These are phyloP conservation scores for Aegilops tauschii DNA, from an alignment of 176 grass and related monocot genomes.

Conservation along the genomic window DNA sequence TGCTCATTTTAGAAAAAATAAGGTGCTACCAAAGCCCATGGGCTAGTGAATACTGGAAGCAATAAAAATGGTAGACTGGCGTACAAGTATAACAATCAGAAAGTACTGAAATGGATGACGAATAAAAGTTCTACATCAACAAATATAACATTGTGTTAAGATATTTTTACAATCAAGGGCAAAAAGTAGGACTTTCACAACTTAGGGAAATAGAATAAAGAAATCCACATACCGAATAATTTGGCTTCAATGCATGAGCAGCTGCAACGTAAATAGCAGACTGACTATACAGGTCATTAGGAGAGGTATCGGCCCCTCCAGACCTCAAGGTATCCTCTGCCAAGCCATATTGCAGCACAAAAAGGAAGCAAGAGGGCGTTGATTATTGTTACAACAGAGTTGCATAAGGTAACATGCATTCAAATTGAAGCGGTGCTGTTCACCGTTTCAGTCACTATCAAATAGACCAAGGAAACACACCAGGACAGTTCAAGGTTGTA, in stretches of 20 bases:
- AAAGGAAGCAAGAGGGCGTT: background rate
- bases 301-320: slow-evolving; percentile 51
- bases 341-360: slow-evolving; percentile 69
- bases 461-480: slow-evolving; percentile 24
- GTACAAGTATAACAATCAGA: background rate
- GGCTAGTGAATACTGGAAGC: background rate
- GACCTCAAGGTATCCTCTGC: slow-evolving; percentile 75
- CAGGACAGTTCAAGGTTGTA: slow-evolving; percentile 83
- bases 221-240: slow-evolving; percentile 58
- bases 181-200: background rate
- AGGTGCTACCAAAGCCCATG: too few relatives aligned
- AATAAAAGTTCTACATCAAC: background rate
- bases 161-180: background rate
- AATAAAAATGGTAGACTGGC: background rate
- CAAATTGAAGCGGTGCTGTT: background rate
- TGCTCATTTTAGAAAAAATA: background rate
- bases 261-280: slow-evolving; percentile 85
- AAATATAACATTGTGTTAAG: background rate
- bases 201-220: background rate
- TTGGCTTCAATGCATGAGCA: slow-evolving; percentile 83
- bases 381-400: background rate
- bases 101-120: background rate
- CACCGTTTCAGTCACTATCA: background rate
- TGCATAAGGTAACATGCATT: background rate
- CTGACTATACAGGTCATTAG: slow-evolving; percentile 76